Base-by-base conservation (phyloP, 192 early-diverging fungal genomes). In the Backusella liffmaniae region DNA sequence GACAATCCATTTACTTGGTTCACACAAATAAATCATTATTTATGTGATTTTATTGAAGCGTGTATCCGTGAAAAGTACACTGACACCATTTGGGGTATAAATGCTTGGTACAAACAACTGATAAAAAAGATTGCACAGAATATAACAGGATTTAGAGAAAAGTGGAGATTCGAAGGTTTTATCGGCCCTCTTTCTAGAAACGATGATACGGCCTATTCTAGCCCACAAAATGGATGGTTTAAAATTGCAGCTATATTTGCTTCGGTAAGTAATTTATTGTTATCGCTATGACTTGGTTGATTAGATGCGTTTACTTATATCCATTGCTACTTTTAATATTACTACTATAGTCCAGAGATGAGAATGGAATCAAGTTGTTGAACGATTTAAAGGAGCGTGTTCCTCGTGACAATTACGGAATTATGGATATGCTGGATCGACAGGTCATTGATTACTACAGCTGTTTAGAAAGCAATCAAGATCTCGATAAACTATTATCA, bases 1-100 rank as follows among this genome's bases (percentile, higher is more conserved):
- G 67, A 44, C 6, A 51, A 76, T 70, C 32, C 37, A 1, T 34
- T 32, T 1, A 13, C 42, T 4, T 76, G 75, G 75, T 76, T 76
- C 26, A 70, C 21, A 15, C 67, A 76, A 29, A 39, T 66, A 1
- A 76, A 76, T 16, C 16, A 12, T 0, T 70, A 62, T 26, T 4
- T 79, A 15, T 46, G 72, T 34, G 77, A 79, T 12, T 23, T 79
- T 67, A 70, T 77, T 7, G 67, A 77, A 36, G 44, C 73, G 2
- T 75, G 76, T 9, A 77, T 81, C 44, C 59, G 68, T 6, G 44
- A 77, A 15, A 34, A 59, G 12, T 74, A 53, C 2, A 67, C 36
- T 3, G 80, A 81, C 39, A 71, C 56, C 3, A 77, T 81, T 29
- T 21, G 66, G 13, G 80, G 80, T 18, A 62, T 81, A 5, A 67